A percentile compares a stretch with the other conserved stretches of the same genome.
Evolutionary conservation across 176 grass and related monocot species (phyloP).

Genomic region (Rhynchospora pubera): DNA sequence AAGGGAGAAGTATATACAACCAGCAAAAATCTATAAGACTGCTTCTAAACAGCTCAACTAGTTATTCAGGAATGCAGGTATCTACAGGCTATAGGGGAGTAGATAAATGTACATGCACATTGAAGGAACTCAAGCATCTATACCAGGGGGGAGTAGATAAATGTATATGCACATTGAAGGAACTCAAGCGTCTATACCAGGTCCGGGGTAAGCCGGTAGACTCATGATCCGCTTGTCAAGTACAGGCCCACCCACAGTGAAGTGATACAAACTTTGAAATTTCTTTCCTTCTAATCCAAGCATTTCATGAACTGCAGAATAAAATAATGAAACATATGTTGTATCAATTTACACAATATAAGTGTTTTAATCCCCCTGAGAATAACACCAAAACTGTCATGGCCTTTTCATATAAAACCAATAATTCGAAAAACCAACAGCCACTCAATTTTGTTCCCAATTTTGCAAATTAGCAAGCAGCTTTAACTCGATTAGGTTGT

Average conservation of each 20-base stretch:
- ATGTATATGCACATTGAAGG: background rate
- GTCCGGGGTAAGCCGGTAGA: constrained; percentile 78
- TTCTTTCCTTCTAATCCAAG: constrained; percentile 66
- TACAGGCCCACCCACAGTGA: constrained; percentile 66
- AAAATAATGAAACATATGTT: background rate
- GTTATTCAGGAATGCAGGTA: background rate
- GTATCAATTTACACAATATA: background rate
- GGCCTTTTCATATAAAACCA: background rate
- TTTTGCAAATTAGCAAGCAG: background rate
- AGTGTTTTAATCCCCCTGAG: background rate
- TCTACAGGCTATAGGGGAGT: background rate
- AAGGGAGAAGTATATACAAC: background rate
- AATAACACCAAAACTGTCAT: background rate
- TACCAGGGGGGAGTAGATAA: constrained; percentile 31
- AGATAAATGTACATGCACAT: background rate
- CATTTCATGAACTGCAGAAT: constrained; percentile 75
- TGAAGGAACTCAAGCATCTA: constrained; percentile 47
- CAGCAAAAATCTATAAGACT: background rate
- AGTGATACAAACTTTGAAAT: constrained; percentile 94
- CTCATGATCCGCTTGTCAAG: constrained; percentile 79
- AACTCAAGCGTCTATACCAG: constrained; percentile 58
- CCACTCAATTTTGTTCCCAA: background rate
- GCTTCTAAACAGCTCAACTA: background rate
- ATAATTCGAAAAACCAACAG: background rate
- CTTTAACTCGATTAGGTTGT: background rate